These are phyloP conservation scores for Fusarium graminum DNA, from an alignment of 2,329 filamentous ascomycete species.

Conservation along the genomic window DNA sequence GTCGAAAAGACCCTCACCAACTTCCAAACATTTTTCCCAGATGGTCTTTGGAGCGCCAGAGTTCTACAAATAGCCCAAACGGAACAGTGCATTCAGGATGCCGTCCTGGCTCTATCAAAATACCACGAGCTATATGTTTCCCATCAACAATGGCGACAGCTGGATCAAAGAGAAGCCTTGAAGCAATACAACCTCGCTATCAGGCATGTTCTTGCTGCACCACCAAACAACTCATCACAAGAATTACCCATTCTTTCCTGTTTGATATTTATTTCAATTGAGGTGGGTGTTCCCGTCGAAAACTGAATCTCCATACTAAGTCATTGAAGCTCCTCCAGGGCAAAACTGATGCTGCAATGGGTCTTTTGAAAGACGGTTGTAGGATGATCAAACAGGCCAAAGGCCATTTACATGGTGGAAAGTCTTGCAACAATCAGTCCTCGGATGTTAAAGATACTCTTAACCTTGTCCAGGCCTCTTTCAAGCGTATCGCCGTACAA, in stretches of 20 bases:
- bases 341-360: constrained; percentile 26
- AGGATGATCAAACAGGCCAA: constrained; percentile 28
- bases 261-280: constrained; percentile 36
- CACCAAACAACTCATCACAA: not conserved
- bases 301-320: not conserved
- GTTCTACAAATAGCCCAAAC: constrained; percentile 24
- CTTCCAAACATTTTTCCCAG: constrained; percentile 34
- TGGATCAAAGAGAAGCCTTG: constrained; percentile 8
- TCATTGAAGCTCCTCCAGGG: constrained; percentile 21
- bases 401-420: fast-evolving
- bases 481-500: constrained; percentile 26
- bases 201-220: not conserved
- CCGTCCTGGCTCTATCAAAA: constrained; percentile 12
- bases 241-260: constrained; percentile 27
- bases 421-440: fast-evolving
- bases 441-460: constrained; percentile 10
- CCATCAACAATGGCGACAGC: not conserved
- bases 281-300: not conserved
- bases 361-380: constrained; percentile 34
- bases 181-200: constrained; percentile 37
- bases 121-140: constrained; percentile 26
- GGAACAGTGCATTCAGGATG: constrained; percentile 17
- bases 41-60: constrained; percentile 24
- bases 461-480: constrained; percentile 1
- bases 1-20: constrained; percentile 26